Conservation (phyloP, 108 stramenopile genomes). For the Cyclotella kingstonii region DNA sequence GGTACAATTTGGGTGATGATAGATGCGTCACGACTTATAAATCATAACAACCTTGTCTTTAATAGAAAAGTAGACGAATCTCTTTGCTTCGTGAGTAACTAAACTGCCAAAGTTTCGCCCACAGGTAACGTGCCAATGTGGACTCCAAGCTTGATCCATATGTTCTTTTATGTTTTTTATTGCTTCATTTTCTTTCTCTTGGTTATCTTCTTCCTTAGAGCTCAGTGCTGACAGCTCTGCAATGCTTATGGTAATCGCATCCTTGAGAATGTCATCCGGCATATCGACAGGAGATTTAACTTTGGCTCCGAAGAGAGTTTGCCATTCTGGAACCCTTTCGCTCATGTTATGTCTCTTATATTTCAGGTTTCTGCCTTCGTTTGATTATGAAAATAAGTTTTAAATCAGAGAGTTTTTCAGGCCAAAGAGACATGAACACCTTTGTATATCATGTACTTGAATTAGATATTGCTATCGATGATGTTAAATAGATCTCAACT, state of each 20-base stretch:
- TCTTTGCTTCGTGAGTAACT: conserved; percentile 61
- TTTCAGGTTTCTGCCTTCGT: too few relatives aligned
- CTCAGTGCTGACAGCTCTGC: not conserved
- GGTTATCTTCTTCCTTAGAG: conserved; percentile 14
- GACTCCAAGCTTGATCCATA: conserved; percentile 52
- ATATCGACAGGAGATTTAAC: conserved; percentile 67
- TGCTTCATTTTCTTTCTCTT: not conserved
- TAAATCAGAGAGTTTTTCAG: too few relatives aligned
- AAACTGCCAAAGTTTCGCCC: conserved; percentile 61
- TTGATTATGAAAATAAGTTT: too few relatives aligned
- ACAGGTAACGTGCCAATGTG: conserved; percentile 61
- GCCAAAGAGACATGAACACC: too few relatives aligned
- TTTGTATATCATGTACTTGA: too few relatives aligned
- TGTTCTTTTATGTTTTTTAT: conserved; percentile 47
- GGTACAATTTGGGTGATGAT: not conserved
- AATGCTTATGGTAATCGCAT: conserved; percentile 48
- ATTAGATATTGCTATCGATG: too few relatives aligned
- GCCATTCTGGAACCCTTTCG: conserved; percentile 10
- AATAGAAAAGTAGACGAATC: conserved; percentile 58
- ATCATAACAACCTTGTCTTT: conserved; percentile 60
- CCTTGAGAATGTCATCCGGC: conserved; percentile 65
- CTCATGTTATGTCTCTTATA: too few relatives aligned
- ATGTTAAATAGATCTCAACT: too few relatives aligned
- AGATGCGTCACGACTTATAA: conserved; percentile 34
- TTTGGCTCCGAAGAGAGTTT: conserved; percentile 62